These are phyloP conservation scores for Astrothelium macrocarpum DNA, from an alignment of 495 filamentous ascomycete species.

Conservation along the genomic window DNA sequence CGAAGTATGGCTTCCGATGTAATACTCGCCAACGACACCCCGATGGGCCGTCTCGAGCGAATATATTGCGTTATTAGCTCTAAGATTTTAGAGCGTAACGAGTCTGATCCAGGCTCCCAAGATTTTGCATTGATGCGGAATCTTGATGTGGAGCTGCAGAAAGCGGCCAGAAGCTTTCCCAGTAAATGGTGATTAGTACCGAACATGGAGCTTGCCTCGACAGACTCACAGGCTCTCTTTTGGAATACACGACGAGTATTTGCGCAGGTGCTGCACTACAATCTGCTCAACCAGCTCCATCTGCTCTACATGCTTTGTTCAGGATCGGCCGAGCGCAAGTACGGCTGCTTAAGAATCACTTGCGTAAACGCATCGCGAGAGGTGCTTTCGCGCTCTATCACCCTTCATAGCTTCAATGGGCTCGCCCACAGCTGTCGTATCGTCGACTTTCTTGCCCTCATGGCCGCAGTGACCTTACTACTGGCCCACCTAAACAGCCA, in stretches of 20 bases:
- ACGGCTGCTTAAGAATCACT: constrained; percentile 32
- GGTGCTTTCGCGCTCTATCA: constrained; percentile 31
- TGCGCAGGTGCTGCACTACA: background rate
- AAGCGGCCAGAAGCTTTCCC: constrained; percentile 16
- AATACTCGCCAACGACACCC: constrained; percentile 19
- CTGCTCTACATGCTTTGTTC: background rate
- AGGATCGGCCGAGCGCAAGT: constrained; percentile 8
- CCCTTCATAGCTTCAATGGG: constrained; percentile 25
- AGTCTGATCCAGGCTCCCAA: constrained; percentile 5
- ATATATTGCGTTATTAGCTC: constrained; percentile 30
- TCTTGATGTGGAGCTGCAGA: constrained; percentile 27
- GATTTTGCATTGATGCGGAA: constrained; percentile 5
- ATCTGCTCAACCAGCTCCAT: background rate
- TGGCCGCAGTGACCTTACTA: constrained; percentile 29
- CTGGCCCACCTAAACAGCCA: constrained; percentile 26
- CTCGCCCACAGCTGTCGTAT: constrained; percentile 29
- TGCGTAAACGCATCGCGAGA: constrained; percentile 34
- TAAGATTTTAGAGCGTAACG: constrained; percentile 15
- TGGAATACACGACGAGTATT: constrained; percentile 23
- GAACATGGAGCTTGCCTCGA: constrained; percentile 22
- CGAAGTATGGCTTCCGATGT: constrained; percentile 19
- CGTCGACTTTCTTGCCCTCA: constrained; percentile 34
- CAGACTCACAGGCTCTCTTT: constrained; percentile 13
- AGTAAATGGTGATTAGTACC: constrained; percentile 18
- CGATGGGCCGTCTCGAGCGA: constrained; percentile 26